Evolutionary conservation across 352 stramenopile species (phyloP), one percentile per base, ranked within the genome.

Genomic region (Ophiocytium majus): DNA sequence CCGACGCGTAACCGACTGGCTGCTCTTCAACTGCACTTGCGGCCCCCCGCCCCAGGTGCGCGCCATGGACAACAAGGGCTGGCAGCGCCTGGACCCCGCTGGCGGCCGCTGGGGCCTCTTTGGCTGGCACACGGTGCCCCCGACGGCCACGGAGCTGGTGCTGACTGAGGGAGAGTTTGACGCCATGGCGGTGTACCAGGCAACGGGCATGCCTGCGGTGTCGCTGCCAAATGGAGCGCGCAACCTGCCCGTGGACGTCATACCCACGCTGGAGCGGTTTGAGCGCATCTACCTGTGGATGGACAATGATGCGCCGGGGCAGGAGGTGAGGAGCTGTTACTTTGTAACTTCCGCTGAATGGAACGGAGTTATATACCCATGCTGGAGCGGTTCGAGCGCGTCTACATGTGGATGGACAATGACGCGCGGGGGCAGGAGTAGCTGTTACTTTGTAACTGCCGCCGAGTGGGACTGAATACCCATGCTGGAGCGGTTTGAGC

Each of bases 341-440:
- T n/a, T n/a, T n/a, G n/a, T n/a, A n/a, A n/a, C n/a, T n/a, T n/a
- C n/a, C n/a, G n/a, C n/a, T n/a, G n/a, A n/a, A n/a, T n/a, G n/a
- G n/a, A n/a, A n/a, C n/a, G n/a, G n/a, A n/a, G n/a, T n/a, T n/a
- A n/a, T n/a, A n/a, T 99, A 35, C 95, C 95, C 32, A 89, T 99
- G 84, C 91, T 99, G 31, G 96, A 99, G 90, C 91, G 92, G 1
- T 99, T 99, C 88, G 93, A 97, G 83, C 95, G 94, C 57, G 97
- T 99, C 63, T 98, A 98, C 90, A 88, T 99, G 31, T 99, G 97
- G 97, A 98, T 99, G 94, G 97, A 99, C 91, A 97, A 97, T 83
- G 97, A 99, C 90, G 91, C 91, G 10, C 93, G n/a, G n/a, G n/a
- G n/a, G n/a, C n/a, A n/a, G n/a, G n/a, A n/a, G n/a, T n/a, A n/a